A percentile compares a stretch with the other conserved stretches of the same genome.
Conservation (phyloP, 495 filamentous ascomycete genomes). For the Daldinia bambusicola region DNA sequence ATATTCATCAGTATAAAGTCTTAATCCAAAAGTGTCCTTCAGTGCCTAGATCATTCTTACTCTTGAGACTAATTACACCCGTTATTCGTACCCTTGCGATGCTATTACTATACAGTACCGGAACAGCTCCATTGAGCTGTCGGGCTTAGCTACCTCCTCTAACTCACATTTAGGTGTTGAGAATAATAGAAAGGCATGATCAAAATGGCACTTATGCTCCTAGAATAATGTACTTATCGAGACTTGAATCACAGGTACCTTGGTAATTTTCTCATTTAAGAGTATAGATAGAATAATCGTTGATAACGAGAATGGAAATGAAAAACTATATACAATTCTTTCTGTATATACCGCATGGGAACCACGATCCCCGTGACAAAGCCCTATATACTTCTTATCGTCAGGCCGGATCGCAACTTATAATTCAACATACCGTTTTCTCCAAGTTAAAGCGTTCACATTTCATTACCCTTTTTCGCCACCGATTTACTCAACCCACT, state of each 20-base stretch:
- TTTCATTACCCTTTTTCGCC: neutral
- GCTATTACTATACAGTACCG: neutral
- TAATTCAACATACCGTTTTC: neutral
- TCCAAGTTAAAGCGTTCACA: neutral
- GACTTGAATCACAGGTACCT: no score
- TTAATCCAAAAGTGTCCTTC: neutral
- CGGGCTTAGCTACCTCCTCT: no score
- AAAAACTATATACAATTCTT: neutral
- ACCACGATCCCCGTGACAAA: neutral
- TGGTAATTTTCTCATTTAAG: no score
- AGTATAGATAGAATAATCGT: no score
- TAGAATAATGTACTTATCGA: no score
- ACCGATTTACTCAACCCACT: conserved; percentile 55
- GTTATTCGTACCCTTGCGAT: neutral
- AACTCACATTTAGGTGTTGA: no score
- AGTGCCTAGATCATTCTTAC: neutral
- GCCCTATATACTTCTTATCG: neutral
- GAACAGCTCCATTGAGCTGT: no score
- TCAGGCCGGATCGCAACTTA: neutral
- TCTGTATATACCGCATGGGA: conserved; percentile 1
- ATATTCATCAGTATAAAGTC: neutral
- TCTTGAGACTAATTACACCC: neutral
- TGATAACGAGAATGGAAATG: neutral
- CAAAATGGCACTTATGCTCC: no score
- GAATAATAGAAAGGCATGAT: no score